Evolutionary conservation across 805 yeast species (phyloP), one percentile per base, ranked within the genome.

Genomic region (Starmerella davenportii): DNA sequence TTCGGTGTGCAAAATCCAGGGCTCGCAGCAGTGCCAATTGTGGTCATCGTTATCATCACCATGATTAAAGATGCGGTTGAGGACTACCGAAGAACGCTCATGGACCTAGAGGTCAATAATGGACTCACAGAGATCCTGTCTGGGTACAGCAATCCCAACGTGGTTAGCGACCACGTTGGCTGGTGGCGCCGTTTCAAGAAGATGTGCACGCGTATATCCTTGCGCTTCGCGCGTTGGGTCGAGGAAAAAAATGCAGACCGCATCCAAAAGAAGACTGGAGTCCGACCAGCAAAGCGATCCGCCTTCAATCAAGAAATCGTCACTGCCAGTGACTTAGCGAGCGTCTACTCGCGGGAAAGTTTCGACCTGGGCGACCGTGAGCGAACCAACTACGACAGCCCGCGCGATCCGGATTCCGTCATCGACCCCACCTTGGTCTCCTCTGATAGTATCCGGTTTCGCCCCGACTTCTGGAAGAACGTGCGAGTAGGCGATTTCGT

Each of bases 51-150:
- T 19, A 63, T 65, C 41, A 63, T 79, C 43, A 79, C 92, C 2
- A 85, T 80, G 17, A 55, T 75, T 43, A 78, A 78, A 54, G 92
- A 79, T 55, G 87, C 79, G 0, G 64, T 79, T 47, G 92, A 79
- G 58, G 92, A 79, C 55, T 76, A 70, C 43, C 66, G 80, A 44
- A 65, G 92, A 51, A 69, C 73, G 0, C 49, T 64, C 1, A 69
- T 73, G 33, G 92, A 79, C 54, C 59, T 65, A 40, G 85, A 78
- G 45, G 63, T 79, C 53, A 79, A 79, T 55, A 76, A 76, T 52
- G 69, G 78, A 2, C 67, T 72, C 14, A 72, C 78, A 9, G 85
- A 77, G 53, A 51, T 74, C 25, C 56, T 79, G 30, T 50, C 57
- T 8, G 76, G 79, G 9, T 45, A 72, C 37, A 55, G 59, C 5